A percentile compares a stretch with the other conserved stretches of the same genome.
These are phyloP conservation scores for Phanerodontia chrysosporium DNA, from an alignment of 768 basidiomycete species.

Conservation along the genomic window DNA sequence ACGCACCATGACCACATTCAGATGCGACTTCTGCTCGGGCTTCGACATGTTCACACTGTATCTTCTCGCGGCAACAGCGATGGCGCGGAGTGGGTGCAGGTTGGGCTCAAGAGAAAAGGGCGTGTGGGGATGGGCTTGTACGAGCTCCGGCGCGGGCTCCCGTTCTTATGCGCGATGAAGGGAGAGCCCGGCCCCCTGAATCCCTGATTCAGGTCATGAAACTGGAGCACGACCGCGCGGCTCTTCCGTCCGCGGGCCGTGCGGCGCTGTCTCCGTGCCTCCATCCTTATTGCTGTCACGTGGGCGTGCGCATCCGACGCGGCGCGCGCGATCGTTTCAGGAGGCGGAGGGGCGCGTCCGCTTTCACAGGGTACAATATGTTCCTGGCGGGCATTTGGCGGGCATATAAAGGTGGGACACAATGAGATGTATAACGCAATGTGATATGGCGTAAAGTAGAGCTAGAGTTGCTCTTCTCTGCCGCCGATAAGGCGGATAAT, in stretches of 20 bases:
- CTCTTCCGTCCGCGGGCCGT: background rate
- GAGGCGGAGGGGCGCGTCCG: background rate
- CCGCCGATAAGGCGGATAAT: conserved; percentile 52
- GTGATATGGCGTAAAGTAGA: background rate
- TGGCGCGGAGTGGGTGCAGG: background rate
- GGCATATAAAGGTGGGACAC: too few species aligned
- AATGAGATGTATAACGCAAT: too few species aligned
- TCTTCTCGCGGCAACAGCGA: background rate
- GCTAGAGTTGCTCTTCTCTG: conserved; percentile 13
- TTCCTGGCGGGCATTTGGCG: background rate
- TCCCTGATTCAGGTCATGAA: background rate
- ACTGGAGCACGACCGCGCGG: background rate
- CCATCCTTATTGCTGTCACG: background rate
- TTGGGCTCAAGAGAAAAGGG: background rate
- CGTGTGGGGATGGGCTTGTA: background rate
- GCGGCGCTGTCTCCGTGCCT: background rate
- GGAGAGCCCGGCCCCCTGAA: background rate
- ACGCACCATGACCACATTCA: conserved; percentile 51
- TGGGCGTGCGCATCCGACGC: background rate
- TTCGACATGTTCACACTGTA: background rate
- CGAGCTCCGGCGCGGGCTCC: background rate
- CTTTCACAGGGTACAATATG: background rate
- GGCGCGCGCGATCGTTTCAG: background rate
- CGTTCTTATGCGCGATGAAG: background rate
- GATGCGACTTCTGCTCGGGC: conserved; percentile 33